phyloP scores from a whole-genome alignment of 1,284 basidiomycete species.

The Ganoderma lucidum region DNA sequence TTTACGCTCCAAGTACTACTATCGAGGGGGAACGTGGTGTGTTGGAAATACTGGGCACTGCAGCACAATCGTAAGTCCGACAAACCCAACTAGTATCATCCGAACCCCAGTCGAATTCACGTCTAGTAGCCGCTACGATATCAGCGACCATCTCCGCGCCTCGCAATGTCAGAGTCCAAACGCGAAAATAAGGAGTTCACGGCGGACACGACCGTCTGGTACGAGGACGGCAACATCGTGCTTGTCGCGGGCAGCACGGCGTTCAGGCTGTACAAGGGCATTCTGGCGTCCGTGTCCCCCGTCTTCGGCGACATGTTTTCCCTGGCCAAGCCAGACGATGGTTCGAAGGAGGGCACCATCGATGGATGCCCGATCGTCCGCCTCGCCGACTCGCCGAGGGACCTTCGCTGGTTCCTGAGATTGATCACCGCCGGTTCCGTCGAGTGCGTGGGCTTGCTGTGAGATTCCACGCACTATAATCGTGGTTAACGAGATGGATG shows the following conservation, averaged over 20 bases:
- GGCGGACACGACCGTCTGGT: background rate
- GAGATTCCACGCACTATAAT: background rate
- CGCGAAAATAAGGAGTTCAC: background rate
- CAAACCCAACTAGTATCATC: background rate
- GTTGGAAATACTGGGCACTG: background rate
- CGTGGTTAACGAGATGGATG: background rate
- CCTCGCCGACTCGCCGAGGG: background rate
- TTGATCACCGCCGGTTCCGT: background rate
- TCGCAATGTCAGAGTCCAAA: background rate
- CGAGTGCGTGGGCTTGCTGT: background rate
- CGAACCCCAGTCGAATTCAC: background rate
- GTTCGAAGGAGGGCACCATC: background rate
- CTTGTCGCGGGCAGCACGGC: background rate
- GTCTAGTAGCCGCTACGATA: background rate
- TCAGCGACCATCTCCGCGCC: background rate
- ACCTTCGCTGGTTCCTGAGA: background rate
- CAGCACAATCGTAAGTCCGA: too few relatives aligned
- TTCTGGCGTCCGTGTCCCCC: background rate
- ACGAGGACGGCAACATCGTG: slow-evolving; percentile 10
- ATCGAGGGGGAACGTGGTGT: background rate
- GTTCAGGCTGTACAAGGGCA: background rate
- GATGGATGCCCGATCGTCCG: background rate
- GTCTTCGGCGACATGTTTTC: background rate
- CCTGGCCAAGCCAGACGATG: background rate
- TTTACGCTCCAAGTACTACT: background rate